Evolutionary conservation across 2,329 filamentous ascomycete species (phyloP), one percentile per base, ranked within the genome.

Genomic region (Clathrospora elynae): DNA sequence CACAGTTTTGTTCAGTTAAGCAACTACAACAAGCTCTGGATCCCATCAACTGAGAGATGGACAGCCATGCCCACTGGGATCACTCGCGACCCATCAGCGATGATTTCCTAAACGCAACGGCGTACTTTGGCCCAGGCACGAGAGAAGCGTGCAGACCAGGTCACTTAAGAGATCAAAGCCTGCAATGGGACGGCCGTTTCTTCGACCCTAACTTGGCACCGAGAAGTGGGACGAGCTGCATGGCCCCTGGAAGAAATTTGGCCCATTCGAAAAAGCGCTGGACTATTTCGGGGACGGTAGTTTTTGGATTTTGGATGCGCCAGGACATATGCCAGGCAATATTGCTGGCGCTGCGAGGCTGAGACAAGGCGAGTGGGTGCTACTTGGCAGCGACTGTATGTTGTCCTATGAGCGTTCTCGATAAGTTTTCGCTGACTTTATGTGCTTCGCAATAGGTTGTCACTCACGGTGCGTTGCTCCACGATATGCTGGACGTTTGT

Each of bases 241-340:
- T 1, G 64, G 64, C 6, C 45, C 48, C 7, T 71, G 67, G 68
- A 40, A 50, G 13, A 39, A 53, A 0, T 67, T 71, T 40, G 68
- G 67, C 1, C 61, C 66, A 0, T 71, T 71, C 32, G 58, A 69
- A 10, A 58, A 56, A 26, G 67, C 68, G 8, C 37, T 67, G 42
- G 63, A 71, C 32, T 68, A 60, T 28, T 71, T 71, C 29, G 66
- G 66, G 39, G 64, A 76, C 61, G 58, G 72, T 35, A 62, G 66
- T 35, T 69, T 71, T 29, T 70, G 66, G 68, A 39, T 71, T 6
- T 61, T 71, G 6, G 64, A 70, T 14, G 67, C 66, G 10, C 68
- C 67, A 2, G 68, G 68, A 14, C 70, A 66, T 52, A 65, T 70
- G 62, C 54, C 67, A 30, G 61, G 71, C 10, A 70, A 73, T 61